Base-by-base conservation (phyloP, 2,329 filamentous ascomycete genomes). In the Tolypocladium ophioglossoides region DNA sequence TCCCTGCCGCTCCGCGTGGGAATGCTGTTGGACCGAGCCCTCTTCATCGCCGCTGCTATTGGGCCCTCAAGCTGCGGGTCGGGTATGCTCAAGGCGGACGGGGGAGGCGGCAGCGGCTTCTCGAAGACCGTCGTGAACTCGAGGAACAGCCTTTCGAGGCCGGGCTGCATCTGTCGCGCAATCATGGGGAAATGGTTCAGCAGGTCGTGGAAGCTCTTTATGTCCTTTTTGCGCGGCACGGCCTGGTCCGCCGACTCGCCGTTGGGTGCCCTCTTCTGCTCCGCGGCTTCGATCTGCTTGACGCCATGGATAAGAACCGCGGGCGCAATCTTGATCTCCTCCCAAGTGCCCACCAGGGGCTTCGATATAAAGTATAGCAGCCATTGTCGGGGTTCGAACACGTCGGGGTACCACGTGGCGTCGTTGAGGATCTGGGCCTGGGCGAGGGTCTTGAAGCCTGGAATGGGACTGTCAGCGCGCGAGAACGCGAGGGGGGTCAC, bases 121-220 rank as follows among this genome's bases (percentile, higher is more conserved):
- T 95, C 89, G 60, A 96, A 86, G 53, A 92, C 87, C 47, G 83
- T 83, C 7, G 84, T 86, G 67, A 99, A 97, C 62, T 97, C 91
- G 57, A 86, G 84, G 65, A 97, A 96, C 30, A 97, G 74, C 63
- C 85, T 86, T 64, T 99, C 92, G 37, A 99, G 72, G 0, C 94
- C 94, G 2, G 86, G 82, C 62, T 96, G 91, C 91, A 99, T 96
- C 70, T 99, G 94, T 56, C 89, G 82, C 27, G 91, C 91, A 62
- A 99, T 97, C 82, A 95, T 88, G 1, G 94, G 94, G 61, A 97
- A 99, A 62, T 91, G 84, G 61, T 89, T 88, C 44, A 99, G 78
- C 16, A 99, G 78, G 59, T 97, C 94, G 57, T 87, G 85, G 66
- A 99, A 99, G 37, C 82, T 89, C 70, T 85, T 90, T 67, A 99